These are phyloP conservation scores for Dinochytrium kinnereticum DNA, from an alignment of 371 early-diverging fungal genomes.

Conservation along the genomic window DNA sequence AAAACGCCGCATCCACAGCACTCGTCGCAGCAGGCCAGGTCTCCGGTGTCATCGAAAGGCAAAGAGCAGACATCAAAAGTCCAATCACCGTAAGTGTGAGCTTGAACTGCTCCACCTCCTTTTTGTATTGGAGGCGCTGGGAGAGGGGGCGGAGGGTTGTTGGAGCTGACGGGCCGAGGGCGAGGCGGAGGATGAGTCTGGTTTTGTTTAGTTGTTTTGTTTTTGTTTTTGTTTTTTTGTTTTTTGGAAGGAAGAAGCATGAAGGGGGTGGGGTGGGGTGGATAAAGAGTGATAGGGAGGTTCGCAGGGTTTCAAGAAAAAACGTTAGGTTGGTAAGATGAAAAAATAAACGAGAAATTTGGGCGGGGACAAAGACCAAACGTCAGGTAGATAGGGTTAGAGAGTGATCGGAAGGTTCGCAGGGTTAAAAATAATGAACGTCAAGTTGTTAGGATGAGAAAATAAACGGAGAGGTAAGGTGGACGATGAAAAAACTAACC, in stretches of 20 bases:
- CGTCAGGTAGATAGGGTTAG: no score
- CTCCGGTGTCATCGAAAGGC: constrained; percentile 26
- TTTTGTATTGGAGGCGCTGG: constrained; percentile 53
- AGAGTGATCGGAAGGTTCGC: no score
- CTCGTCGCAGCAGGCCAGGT: constrained; percentile 16
- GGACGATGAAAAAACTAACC: no score
- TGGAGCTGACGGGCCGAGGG: constrained; percentile 46
- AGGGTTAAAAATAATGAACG: no score
- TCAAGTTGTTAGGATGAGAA: no score
- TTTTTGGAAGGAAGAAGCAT: not conserved
- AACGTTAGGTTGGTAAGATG: not conserved
- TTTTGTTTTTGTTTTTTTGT: no score
- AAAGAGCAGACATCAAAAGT: constrained; percentile 28
- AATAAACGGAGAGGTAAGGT: no score
- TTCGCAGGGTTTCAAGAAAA: no score
- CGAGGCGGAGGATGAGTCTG: constrained; percentile 47
- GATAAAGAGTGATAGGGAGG: no score
- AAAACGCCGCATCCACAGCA: constrained; percentile 41
- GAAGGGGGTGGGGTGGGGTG: no score
- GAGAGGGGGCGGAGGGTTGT: constrained; percentile 43
- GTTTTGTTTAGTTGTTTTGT: not conserved
- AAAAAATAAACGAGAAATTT: not conserved
- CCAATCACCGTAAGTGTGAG: constrained; percentile 43
- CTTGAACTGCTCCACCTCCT: constrained; percentile 58
- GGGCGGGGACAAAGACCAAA: not conserved